Base-by-base conservation (phyloP, 257 asterid genomes). In the Nicotiana noctiflora region DNA sequence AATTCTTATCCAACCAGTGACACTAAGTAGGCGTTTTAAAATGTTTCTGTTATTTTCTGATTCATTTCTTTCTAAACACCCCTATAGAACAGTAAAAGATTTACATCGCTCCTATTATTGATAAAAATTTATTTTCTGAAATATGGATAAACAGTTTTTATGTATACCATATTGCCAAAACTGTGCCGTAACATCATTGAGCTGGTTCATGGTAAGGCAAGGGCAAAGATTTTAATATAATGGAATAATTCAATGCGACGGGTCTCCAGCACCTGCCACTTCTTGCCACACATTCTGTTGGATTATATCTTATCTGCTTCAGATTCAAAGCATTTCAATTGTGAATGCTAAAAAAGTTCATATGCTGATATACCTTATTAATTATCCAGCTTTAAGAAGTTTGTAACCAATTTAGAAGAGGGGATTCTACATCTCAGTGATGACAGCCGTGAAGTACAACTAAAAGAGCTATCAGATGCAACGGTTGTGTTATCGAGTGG, bases 341-440 rank as follows among this genome's bases (percentile, higher is more conserved):
- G 44, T 74, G 61, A 72, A 49, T 74, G 21, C 62, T 74, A 74
- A 15, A 70, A 27, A 27, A 25, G 44, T 74, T 74, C 40, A 40
- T 40, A 40, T 40, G 11, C 46, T 31, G 34, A 51, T 46, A 46
- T 72, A 21, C 21, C 23, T 49, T 27, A 53, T 79, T 25, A 55
- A 85, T 79, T 84, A 81, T 87, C 56, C 89, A 95, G 99, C 85
- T 93, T 95, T 87, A 88, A 88, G 90, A 90, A 93, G 82, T 89
- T 93, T 87, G 90, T 92, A 74, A 82, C 86, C 83, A 90, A 88
- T 84, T 82, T 91, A 92, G 91, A 91, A 86, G 94, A 90, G 84
- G 97, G 91, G 88, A 85, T 85, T 63, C 88, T 67, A 65, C 77
- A 85, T 82, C 89, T 90, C 76, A 86, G 81, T 62, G 82, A 67